phyloP scores from a whole-genome alignment of 257 asterid genomes.

The Jacaranda mimosifolia region DNA sequence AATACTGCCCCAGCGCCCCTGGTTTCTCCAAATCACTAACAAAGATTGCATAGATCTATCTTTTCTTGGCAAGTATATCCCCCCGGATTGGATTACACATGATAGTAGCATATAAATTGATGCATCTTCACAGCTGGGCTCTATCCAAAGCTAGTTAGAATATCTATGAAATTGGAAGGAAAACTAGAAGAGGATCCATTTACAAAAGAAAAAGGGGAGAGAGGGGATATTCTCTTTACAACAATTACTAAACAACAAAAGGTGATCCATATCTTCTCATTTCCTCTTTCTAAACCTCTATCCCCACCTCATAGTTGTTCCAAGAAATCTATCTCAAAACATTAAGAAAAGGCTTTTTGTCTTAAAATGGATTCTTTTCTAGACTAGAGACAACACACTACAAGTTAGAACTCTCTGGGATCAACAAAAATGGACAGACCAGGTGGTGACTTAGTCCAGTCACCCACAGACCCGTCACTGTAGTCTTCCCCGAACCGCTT shows the following conservation, averaged over 20 bases:
- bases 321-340: neutral
- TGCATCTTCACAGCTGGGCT: neutral
- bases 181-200: slow-evolving; percentile 46
- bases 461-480: slow-evolving; percentile 72
- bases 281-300: slow-evolving; percentile 1
- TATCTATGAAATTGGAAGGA: neutral
- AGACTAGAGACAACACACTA: neutral
- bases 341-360: slow-evolving; percentile 5
- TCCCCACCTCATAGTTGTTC: neutral
- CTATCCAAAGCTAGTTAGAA: neutral
- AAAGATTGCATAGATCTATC: neutral
- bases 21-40: slow-evolving; percentile 15
- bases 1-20: slow-evolving; percentile 19
- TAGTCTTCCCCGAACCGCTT: slow-evolving; percentile 68
- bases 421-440: slow-evolving; percentile 80
- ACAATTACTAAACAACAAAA: slow-evolving; percentile 40
- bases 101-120: too few relatives aligned
- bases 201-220: slow-evolving; percentile 40
- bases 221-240: slow-evolving; percentile 57
- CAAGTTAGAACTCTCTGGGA: slow-evolving; percentile 72
- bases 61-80: neutral
- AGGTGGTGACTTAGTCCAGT: slow-evolving; percentile 81
- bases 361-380: neutral
- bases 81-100: too few relatives aligned
- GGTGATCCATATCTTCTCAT: slow-evolving; percentile 39